A percentile compares a stretch with the other conserved stretches of the same genome.
Conservation (phyloP, 169 alveolate species). For the Cryptosporidium viatorum region DNA sequence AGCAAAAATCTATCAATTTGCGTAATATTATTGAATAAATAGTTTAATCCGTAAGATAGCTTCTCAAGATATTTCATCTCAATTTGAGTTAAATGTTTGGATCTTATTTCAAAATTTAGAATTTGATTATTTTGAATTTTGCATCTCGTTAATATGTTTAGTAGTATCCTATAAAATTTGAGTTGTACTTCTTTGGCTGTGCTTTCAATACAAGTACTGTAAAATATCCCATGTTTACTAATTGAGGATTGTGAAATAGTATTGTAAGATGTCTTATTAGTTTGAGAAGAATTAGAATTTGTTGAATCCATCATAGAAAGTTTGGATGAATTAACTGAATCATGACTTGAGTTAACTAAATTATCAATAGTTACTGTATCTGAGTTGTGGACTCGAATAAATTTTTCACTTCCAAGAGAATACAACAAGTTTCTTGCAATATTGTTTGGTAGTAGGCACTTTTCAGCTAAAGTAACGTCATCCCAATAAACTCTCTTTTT, state of each 20-base stretch:
- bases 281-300: background rate
- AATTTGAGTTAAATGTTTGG: conserved; percentile 54
- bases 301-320: background rate
- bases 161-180: conserved; percentile 37
- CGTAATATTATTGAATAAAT: conserved; percentile 26
- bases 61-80: conserved; percentile 49
- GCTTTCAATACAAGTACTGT: conserved; percentile 31
- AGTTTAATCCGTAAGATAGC: conserved; percentile 11
- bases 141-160: conserved; percentile 41
- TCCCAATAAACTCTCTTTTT: conserved; percentile 70
- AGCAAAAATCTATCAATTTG: conserved; percentile 41
- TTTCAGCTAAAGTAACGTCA: conserved; percentile 60
- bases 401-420: conserved; percentile 59
- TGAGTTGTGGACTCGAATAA: conserved; percentile 58
- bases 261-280: background rate
- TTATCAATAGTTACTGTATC: conserved; percentile 54
- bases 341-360: background rate
- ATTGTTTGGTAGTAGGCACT: conserved; percentile 51
- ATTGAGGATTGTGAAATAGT: conserved; percentile 57
- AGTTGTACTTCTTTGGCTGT: conserved; percentile 22
- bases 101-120: conserved; percentile 58
- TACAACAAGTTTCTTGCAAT: conserved; percentile 48
- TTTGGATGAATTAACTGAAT: background rate
- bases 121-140: conserved; percentile 44
- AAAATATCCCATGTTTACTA: conserved; percentile 59